Base-by-base conservation (phyloP, 2,329 filamentous ascomycete species). In the Rhynchosporium secalis region DNA sequence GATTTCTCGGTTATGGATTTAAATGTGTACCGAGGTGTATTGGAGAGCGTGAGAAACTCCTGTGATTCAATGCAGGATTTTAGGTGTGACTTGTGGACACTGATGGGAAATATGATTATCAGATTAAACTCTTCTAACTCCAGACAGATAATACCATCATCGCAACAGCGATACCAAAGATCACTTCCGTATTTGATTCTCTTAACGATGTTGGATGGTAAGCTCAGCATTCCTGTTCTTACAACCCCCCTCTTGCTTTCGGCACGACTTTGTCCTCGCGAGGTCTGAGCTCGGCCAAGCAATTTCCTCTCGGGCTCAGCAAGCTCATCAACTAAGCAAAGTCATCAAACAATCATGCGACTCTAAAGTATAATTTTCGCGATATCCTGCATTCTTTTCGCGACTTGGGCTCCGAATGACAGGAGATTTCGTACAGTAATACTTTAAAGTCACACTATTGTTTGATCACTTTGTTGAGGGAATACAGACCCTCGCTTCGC, bases 121-220 rank as follows among this genome's bases (percentile, higher is more conserved):
- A 36, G 20, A 29, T 10, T 13, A 20, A 41, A 36, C 13, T 20
- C 9, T 61, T 26, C 49, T 62, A 49, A 62, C 57, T 45, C 12
- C 13, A 47, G 7, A 33, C n/a, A 70, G 71, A 82, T 48, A 78
- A 73, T 41, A 72, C 72, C 13, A 75, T 74, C 49, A 69, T 73
- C 56, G 75, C 75, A 13, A 77, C 75, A 4, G 77, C 77, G 4
- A 78, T 78, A 49, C 77, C 77, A 6, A 75, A 75, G 54, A 79
- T 79, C 51, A 79, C 77, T 3, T 64, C 70, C 1, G 74, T 75
- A 13, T 78, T 72, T 59, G 72, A 78, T 52, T 75, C 74, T 13
- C 66, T 77, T 4, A 66, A 71, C 28, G 76, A 78, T 69, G 72
- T 78, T 7, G 75, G 76, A 13, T 77, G 76, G 75, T 76, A 66